phyloP scores from a whole-genome alignment of 768 basidiomycete genomes.

The Lactarius pseudohatsudake region DNA sequence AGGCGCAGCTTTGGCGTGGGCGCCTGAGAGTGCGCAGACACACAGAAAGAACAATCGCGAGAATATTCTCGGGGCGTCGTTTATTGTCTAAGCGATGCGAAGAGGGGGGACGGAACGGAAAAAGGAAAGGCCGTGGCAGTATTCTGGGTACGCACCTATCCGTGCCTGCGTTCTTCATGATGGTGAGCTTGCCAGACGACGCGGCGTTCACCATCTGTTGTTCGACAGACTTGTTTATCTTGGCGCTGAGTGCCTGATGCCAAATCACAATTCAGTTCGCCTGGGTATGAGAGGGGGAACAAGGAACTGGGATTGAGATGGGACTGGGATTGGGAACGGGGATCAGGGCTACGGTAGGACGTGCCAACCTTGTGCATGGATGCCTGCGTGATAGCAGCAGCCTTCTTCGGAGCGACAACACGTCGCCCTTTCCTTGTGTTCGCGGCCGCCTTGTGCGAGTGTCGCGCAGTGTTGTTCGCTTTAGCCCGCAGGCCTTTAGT shows the following conservation, averaged over 20 bases:
- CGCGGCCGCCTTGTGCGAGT: slow-evolving; percentile 64
- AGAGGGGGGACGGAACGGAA: background rate
- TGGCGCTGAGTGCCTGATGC: slow-evolving; percentile 74
- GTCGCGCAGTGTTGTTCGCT: slow-evolving; percentile 47
- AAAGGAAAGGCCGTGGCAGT: background rate
- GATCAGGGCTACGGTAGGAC: background rate
- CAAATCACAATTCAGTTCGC: slow-evolving; percentile 9
- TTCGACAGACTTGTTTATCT: slow-evolving; percentile 91
- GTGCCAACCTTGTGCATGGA: slow-evolving; percentile 68
- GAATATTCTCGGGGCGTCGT: background rate
- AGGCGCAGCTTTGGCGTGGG: slow-evolving; percentile 9
- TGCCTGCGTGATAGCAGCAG: slow-evolving; percentile 66
- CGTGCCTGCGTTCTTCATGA: slow-evolving; percentile 73
- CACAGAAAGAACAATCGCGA: background rate
- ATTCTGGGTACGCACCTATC: slow-evolving; percentile 37
- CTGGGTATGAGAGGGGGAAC: background rate
- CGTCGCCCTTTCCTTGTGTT: slow-evolving; percentile 79
- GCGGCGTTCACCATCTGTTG: slow-evolving; percentile 88
- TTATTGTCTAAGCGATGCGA: background rate
- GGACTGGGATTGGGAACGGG: background rate
- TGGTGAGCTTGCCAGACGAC: slow-evolving; percentile 84
- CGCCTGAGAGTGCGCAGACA: slow-evolving; percentile 4
- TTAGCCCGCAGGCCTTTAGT: slow-evolving; percentile 75
- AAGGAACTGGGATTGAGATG: background rate
- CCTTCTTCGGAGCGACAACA: slow-evolving; percentile 80